A percentile compares a stretch with the other conserved stretches of the same genome.
These are phyloP conservation scores for Auricularia heimuer DNA, from an alignment of 768 basidiomycete genomes.

Conservation along the genomic window DNA sequence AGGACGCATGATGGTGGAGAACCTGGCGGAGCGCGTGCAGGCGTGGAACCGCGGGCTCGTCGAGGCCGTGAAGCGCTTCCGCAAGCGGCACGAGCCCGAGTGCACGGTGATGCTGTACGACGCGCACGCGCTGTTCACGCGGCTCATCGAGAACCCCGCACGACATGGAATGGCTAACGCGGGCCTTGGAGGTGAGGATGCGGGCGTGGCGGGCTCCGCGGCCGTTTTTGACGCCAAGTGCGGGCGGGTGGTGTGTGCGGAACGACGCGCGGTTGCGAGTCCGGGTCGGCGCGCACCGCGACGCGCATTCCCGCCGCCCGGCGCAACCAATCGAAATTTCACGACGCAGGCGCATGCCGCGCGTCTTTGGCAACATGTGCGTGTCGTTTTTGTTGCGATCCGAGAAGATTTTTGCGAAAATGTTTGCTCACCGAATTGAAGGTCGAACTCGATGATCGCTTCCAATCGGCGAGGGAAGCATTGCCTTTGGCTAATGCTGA, in stretches of 20 bases:
- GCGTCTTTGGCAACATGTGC: too few species aligned
- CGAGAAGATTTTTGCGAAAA: too few species aligned
- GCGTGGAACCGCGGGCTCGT: not conserved
- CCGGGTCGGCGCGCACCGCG: too few species aligned
- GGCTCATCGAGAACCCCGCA: not conserved
- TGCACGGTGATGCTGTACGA: not conserved
- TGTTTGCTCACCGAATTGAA: too few species aligned
- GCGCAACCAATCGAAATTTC: too few species aligned
- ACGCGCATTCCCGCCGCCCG: too few species aligned
- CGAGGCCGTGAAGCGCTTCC: not conserved
- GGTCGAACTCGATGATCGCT: too few species aligned
- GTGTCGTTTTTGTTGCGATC: too few species aligned
- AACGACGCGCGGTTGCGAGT: too few species aligned
- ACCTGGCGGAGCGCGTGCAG: not conserved
- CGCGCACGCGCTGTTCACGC: not conserved
- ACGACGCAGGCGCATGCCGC: too few species aligned
- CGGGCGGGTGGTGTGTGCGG: conserved; percentile 20
- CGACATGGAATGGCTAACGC: not conserved
- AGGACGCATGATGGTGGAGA: not conserved
- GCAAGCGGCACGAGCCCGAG: not conserved
- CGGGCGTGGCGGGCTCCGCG: conserved; percentile 13
- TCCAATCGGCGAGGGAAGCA: too few species aligned
- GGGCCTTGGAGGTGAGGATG: not conserved
- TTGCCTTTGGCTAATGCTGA: too few species aligned
- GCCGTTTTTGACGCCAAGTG: conserved; percentile 21